Percentiles rank a stretch among this genome's conserved stretches.
Conservation (phyloP, 768 basidiomycete genomes). For the Phlebiopsis gigantea region DNA sequence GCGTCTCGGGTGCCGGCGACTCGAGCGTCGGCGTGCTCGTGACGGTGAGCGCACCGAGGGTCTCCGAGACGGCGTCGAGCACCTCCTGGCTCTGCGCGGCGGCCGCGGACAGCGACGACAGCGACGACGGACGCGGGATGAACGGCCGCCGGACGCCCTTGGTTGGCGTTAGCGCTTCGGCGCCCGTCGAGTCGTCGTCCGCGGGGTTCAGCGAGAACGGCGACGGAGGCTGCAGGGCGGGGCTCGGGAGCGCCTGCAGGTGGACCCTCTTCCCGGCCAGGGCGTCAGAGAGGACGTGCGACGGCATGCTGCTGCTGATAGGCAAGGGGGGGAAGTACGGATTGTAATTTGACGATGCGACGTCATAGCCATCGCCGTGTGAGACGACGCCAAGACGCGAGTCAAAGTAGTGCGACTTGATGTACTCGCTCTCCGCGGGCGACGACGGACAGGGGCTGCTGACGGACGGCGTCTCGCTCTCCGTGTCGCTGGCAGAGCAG, state of each 20-base stretch:
- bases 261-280: slow-evolving; percentile 13
- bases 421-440: slow-evolving; percentile 15
- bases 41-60: neutral
- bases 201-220: slow-evolving; percentile 23
- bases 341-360: slow-evolving; percentile 2
- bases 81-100: neutral
- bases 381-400: neutral
- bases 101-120: neutral
- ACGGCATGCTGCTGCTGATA: slow-evolving; percentile 1
- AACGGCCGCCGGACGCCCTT: slow-evolving; percentile 2
- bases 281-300: neutral
- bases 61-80: neutral
- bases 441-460: slow-evolving; percentile 15
- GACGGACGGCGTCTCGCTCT: slow-evolving; percentile 21
- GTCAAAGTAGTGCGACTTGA: slow-evolving; percentile 15
- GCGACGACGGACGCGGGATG: neutral
- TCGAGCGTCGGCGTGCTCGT: neutral
- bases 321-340: slow-evolving; percentile 21
- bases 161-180: neutral
- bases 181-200: neutral
- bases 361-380: slow-evolving; percentile 3
- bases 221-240: slow-evolving; percentile 22
- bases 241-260: slow-evolving; percentile 25
- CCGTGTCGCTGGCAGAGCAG: slow-evolving; percentile 21
- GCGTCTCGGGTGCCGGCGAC: neutral